Evolutionary conservation across 176 grass and related monocot species (phyloP).

Genomic region (Guadua angustifolia): DNA sequence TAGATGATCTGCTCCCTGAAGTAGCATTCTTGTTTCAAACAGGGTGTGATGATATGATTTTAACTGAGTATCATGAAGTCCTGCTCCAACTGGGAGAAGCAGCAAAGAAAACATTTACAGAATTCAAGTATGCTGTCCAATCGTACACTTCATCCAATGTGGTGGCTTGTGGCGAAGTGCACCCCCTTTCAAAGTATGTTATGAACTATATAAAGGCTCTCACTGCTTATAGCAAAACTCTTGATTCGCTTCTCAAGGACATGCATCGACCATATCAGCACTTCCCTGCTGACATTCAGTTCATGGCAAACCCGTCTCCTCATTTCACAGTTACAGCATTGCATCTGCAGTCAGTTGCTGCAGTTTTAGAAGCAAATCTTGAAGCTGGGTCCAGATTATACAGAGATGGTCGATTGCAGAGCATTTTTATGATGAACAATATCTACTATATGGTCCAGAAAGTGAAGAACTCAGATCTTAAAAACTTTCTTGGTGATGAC

Average conservation of each 20-base stretch:
- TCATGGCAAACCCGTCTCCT: slow-evolving; percentile 26
- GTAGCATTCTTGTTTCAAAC: slow-evolving; percentile 66
- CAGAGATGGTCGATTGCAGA: slow-evolving; percentile 63
- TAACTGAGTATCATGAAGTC: slow-evolving; percentile 81
- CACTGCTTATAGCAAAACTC: slow-evolving; percentile 69
- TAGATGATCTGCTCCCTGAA: slow-evolving; percentile 63
- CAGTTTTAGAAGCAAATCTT: slow-evolving; percentile 75
- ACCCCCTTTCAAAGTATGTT: slow-evolving; percentile 89
- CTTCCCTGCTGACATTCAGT: slow-evolving; percentile 42
- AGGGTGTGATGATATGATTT: slow-evolving; percentile 54
- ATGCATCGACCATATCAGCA: slow-evolving; percentile 44
- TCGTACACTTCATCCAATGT: slow-evolving; percentile 63
- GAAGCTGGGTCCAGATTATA: slow-evolving; percentile 66
- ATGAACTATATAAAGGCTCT: slow-evolving; percentile 95
- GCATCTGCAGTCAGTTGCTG: slow-evolving; percentile 57
- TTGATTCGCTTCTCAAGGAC: slow-evolving; percentile 74
- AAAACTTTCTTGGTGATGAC: slow-evolving; percentile 81
- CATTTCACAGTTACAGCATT: slow-evolving; percentile 46
- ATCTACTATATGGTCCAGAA: slow-evolving; percentile 95
- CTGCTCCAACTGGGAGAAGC: slow-evolving; percentile 69
- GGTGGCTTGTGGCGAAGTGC: slow-evolving; percentile 63
- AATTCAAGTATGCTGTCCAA: slow-evolving; percentile 74
- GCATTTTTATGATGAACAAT: slow-evolving; percentile 94
- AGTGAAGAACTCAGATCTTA: slow-evolving; percentile 83
- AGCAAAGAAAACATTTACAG: slow-evolving; percentile 55